Evolutionary conservation across 352 stramenopile species (phyloP).

Genomic region (Globisporangium cystogenes): DNA sequence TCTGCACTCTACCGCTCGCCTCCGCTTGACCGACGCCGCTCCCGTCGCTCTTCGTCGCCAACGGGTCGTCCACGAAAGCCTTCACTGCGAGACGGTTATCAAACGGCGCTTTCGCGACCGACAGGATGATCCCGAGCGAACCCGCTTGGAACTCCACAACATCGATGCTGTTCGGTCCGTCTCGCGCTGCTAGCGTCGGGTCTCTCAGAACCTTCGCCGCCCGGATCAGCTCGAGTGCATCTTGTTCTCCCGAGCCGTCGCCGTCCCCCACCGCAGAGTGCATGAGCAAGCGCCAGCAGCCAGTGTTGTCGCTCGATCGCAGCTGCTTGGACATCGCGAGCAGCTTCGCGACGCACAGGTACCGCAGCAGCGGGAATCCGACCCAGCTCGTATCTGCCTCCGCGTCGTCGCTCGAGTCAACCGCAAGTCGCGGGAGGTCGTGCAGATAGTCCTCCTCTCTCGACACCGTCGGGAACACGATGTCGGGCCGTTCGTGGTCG

Average conservation of each 20-base stretch:
- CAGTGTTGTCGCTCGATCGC: conserved; percentile 54
- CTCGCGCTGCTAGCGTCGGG: conserved; percentile 34
- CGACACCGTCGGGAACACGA: conserved; percentile 34
- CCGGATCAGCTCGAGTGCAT: conserved; percentile 25
- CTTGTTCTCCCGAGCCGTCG: conserved; percentile 15
- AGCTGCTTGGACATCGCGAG: conserved; percentile 50
- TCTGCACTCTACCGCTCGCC: conserved; percentile 44
- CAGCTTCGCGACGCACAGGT: conserved; percentile 60
- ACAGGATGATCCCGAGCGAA: conserved; percentile 69
- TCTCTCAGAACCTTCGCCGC: conserved; percentile 59
- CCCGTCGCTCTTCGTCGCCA: neutral
- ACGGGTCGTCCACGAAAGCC: conserved; percentile 50
- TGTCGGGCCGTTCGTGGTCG: conserved; percentile 19
- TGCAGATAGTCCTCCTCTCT: conserved; percentile 31
- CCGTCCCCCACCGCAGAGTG: conserved; percentile 19
- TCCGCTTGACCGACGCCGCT: conserved; percentile 50
- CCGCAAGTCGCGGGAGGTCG: conserved; percentile 25
- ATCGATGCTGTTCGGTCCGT: conserved; percentile 27
- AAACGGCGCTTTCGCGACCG: conserved; percentile 36
- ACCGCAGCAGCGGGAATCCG: conserved; percentile 64
- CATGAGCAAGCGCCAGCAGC: conserved; percentile 73
- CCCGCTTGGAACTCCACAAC: conserved; percentile 59
- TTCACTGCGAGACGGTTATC: conserved; percentile 64
- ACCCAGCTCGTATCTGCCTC: conserved; percentile 23
- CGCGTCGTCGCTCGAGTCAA: conserved; percentile 5